Base-by-base conservation (phyloP, 129 eudicot genomes). In the Silybum marianum region DNA sequence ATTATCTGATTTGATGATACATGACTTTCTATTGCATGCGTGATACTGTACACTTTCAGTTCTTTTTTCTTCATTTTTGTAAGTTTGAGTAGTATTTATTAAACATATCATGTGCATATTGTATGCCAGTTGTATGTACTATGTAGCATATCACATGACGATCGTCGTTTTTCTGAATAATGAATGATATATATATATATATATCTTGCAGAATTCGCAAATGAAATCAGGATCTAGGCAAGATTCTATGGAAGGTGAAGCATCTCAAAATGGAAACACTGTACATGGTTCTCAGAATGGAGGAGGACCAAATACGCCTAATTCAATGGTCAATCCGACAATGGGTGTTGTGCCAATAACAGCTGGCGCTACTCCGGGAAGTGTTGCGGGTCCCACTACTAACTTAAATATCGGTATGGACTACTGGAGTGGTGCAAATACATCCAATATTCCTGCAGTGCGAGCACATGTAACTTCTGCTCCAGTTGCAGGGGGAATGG, bases 371-470 rank as follows among this genome's bases (percentile, higher is more conserved):
- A 85, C 87, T 39, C 83, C 85, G 48, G 89, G 87, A 74, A 85
- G 88, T 73, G 88, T 90, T 80, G 77, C 91, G 9, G 90, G 97
- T 73, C 98, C 98, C 71, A 63, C 91, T 10, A 90, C 97, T 28
- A 93, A 91, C 89, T 90, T 93, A 76, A 93, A 91, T 78, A 93
- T 89, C 18, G 97, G 97, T 76, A 93, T 89, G 97, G 98, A 89
- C 48, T 89, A 89, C 81, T 93, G 96, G 96, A 87, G 84, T 70
- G 78, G 92, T 67, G 82, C 92, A 63, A 78, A 85, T 74, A 58
- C 88, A 62, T 78, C 94, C 62, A 72, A 86, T 63, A 69, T 88
- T 46, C 94, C 91, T 81, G 91, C 90, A 63, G 76, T 93, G 81
- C 90, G 78, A 71, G 96, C 90, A 28, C 87, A 89, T 36, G 89